Conservation (phyloP, 352 stramenopile genomes). For the Thraustochytrium sp. region DNA sequence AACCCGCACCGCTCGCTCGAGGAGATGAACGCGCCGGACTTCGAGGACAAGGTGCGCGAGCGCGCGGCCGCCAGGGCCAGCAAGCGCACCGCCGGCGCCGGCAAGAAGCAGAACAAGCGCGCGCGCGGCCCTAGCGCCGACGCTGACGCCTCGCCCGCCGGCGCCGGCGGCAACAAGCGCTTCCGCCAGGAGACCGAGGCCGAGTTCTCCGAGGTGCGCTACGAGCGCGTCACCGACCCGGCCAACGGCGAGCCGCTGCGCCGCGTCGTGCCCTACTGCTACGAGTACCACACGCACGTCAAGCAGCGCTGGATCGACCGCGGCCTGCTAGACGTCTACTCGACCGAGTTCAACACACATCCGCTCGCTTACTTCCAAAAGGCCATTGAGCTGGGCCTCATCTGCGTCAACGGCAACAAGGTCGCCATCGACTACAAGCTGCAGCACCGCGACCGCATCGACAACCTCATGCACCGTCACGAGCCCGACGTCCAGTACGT, state of each 20-base stretch:
- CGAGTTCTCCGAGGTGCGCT: not conserved
- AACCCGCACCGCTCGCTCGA: constrained; percentile 9
- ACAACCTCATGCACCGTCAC: constrained; percentile 88
- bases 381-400: constrained; percentile 83
- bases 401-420: constrained; percentile 80
- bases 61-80: no score
- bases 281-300: constrained; percentile 87
- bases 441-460: constrained; percentile 83
- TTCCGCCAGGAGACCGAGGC: not conserved
- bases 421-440: constrained; percentile 70
- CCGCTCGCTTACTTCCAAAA: constrained; percentile 69
- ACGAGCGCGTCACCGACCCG: not conserved
- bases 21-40: constrained; percentile 28
- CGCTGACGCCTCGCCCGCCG: not conserved
- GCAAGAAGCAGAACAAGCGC: not conserved
- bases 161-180: not conserved
- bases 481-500: constrained; percentile 79
- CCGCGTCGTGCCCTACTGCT: constrained; percentile 81
- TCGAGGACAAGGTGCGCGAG: not conserved
- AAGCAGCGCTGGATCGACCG: constrained; percentile 87
- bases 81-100: no score
- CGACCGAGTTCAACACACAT: constrained; percentile 54
- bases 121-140: not conserved
- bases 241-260: not conserved
- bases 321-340: constrained; percentile 82